A percentile compares a stretch with the other conserved stretches of the same genome.
phyloP scores from a whole-genome alignment of 2,329 filamentous ascomycete species.

The Aspergillus niger region DNA sequence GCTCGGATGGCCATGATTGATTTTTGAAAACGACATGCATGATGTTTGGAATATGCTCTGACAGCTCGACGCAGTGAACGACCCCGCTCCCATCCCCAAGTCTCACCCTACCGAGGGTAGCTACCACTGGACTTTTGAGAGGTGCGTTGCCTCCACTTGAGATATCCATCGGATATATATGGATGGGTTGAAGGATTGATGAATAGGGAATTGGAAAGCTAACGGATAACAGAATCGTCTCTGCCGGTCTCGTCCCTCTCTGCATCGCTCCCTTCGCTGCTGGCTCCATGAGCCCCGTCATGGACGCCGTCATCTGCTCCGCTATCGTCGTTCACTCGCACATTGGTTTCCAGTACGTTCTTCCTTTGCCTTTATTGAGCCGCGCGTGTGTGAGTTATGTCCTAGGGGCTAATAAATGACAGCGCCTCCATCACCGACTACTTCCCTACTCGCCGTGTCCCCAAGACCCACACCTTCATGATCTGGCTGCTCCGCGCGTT shows the following conservation, averaged over 20 bases:
- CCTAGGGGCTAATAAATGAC: constrained; percentile 11
- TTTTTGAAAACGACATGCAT: neutral
- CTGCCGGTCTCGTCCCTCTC: constrained; percentile 79
- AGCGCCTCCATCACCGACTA: constrained; percentile 85
- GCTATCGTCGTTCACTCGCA: constrained; percentile 89
- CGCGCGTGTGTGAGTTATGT: neutral
- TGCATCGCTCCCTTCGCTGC: constrained; percentile 89
- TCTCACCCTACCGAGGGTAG: constrained; percentile 80
- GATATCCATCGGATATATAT: neutral
- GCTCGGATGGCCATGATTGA: neutral
- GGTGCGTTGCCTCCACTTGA: constrained; percentile 44
- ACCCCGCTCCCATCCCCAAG: constrained; percentile 73
- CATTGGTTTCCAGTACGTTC: constrained; percentile 82
- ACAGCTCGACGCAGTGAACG: constrained; percentile 66
- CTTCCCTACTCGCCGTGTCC: constrained; percentile 71
- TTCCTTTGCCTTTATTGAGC: neutral
- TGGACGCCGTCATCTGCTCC: constrained; percentile 83
- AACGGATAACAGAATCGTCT: constrained; percentile 62
- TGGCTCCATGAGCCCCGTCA: constrained; percentile 83
- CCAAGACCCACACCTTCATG: constrained; percentile 65
- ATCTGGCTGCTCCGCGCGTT: constrained; percentile 77
- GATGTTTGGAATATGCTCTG: constrained; percentile 15
- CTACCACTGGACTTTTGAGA: constrained; percentile 98
- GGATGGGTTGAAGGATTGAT: neutral
- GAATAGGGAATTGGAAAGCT: neutral